Base-by-base conservation (phyloP, 2,329 filamentous ascomycete genomes). In the Fusarium chuoi region DNA sequence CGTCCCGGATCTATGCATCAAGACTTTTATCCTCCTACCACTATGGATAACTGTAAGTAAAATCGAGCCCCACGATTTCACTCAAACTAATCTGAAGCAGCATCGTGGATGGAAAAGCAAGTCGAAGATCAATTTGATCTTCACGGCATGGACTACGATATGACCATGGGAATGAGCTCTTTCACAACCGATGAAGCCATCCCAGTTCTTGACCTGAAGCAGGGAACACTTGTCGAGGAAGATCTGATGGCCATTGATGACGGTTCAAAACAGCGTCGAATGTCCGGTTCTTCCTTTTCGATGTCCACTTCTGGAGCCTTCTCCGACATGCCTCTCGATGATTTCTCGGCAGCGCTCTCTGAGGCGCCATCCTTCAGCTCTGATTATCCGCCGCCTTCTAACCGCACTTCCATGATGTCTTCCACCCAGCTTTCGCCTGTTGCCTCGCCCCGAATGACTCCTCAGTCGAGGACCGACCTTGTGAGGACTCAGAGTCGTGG, bases 221-320 rank as follows among this genome's bases (percentile, higher is more conserved):
- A 88, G 75, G 85, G 68, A 75, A 83, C 74, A 75, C 85, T 80
- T 41, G 78, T 80, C 28, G 89, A 91, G n/a, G 82, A 84, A 61
- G 88, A 90, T 41, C 73, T 82, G 24, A 77, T 88, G 68, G 84
- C 83, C 65, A 85, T 88, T 68, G 89, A 90, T 45, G 83, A 86
- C 61, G 84, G 83, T n/a, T 81, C 87, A 51, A 87, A 89, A 71
- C 85, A 87, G 52, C 87, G 91, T 67, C 88, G 91, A 70, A 88
- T 93, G 85, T 93, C 92, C 26, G 91, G 91, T 54, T 93, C 92
- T 6, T 93, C 92, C 3, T 93, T 93, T 78, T 92, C 91, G 44
- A 88, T 94, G 83, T 94, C 92, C 22, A 93, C 89, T 2, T 88
- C 88, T 46, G 88, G 91, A 28, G 87, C 86, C 28, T 84, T 92